Evolutionary conservation across 176 grass and related monocot genomes (phyloP).

Genomic region (Luzula sylvatica): DNA sequence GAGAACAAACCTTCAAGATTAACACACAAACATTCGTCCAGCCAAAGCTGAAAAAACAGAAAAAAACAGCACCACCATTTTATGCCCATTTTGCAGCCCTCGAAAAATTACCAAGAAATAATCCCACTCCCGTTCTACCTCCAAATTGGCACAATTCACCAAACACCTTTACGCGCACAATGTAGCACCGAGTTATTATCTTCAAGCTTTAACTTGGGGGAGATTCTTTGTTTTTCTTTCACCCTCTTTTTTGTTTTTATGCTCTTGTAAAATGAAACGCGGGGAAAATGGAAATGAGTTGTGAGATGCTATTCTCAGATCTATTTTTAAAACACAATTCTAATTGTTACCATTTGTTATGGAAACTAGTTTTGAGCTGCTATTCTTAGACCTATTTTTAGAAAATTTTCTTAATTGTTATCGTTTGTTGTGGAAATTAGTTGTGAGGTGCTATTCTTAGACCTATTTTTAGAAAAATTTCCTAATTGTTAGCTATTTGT

Average conservation of each 20-base stretch:
- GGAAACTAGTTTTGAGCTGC: slow-evolving; percentile 1
- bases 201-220: slow-evolving; percentile 2
- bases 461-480: too few relatives aligned
- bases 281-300: slow-evolving; percentile 23
- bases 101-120: slow-evolving; percentile 5
- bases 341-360: too few relatives aligned
- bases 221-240: neutral
- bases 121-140: slow-evolving; percentile 12
- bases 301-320: neutral
- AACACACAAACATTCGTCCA: slow-evolving; percentile 15
- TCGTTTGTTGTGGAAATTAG: slow-evolving; percentile 1
- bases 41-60: slow-evolving; percentile 1
- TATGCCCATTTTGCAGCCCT: slow-evolving; percentile 15
- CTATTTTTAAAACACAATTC: too few relatives aligned
- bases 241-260: too few relatives aligned
- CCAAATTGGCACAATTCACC: neutral
- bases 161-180: slow-evolving; percentile 14
- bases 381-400: too few relatives aligned
- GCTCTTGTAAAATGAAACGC: slow-evolving; percentile 15
- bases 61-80: slow-evolving; percentile 12
- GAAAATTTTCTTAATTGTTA: too few relatives aligned
- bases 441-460: neutral
- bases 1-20: slow-evolving; percentile 18
- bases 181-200: neutral
- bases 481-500: too few relatives aligned